Evolutionary conservation across 345 rosid genomes (phyloP).

Genomic region (Corymbia maculata): DNA sequence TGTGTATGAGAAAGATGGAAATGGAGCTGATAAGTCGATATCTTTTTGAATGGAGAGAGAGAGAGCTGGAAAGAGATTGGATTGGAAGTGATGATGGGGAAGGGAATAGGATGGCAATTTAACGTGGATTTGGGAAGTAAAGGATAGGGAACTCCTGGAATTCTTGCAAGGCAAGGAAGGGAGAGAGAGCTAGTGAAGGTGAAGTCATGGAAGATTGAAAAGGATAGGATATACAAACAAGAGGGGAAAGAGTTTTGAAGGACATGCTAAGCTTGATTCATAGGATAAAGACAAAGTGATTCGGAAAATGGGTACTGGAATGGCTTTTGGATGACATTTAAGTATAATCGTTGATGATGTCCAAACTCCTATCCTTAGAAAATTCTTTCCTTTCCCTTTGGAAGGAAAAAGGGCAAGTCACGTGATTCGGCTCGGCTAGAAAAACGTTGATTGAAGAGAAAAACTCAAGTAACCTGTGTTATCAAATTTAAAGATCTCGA

Average conservation of each 20-base stretch:
- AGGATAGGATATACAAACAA: background rate
- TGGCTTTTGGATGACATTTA: background rate
- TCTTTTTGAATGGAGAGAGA: background rate
- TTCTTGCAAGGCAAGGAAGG: background rate
- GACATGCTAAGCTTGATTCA: background rate
- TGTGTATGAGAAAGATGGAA: background rate
- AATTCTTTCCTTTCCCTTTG: background rate
- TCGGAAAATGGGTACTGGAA: too few relatives aligned
- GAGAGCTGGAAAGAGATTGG: background rate
- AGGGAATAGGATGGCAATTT: background rate
- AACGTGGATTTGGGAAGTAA: background rate
- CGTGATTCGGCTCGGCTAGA: background rate
- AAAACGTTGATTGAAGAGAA: background rate
- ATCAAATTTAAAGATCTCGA: background rate
- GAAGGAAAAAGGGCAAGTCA: background rate
- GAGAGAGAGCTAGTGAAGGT: background rate
- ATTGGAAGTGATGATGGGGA: slow-evolving; percentile 12
- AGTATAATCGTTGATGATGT: background rate
- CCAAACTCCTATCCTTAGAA: background rate
- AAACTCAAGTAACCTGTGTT: background rate
- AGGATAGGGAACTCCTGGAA: background rate
- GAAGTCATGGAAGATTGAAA: background rate
- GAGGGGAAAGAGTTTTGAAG: background rate
- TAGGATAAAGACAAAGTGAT: background rate
- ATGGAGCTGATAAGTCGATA: background rate